Evolutionary conservation across 1,139 yeast species (phyloP).

Genomic region (Geotrichum cucujoidarum): DNA sequence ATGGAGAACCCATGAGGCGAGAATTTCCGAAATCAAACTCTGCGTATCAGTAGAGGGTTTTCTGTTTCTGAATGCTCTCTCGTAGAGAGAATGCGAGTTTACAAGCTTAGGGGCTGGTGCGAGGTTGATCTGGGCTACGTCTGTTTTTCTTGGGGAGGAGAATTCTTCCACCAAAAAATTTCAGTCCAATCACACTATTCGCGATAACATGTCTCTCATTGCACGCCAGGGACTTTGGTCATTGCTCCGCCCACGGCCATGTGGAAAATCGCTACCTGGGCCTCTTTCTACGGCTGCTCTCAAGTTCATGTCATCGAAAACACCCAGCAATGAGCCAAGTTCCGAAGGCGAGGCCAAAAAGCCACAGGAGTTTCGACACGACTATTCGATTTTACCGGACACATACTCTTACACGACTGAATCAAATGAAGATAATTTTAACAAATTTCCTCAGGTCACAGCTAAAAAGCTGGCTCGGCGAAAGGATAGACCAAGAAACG

Average conservation of each 20-base stretch:
- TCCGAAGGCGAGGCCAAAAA: neutral
- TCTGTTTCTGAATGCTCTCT: no score
- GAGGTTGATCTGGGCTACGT: no score
- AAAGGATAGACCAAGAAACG: slow-evolving; percentile 51
- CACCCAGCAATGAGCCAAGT: neutral
- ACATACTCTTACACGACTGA: slow-evolving; percentile 34
- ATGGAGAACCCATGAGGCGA: no score
- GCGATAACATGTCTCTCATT: neutral
- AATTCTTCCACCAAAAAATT: no score
- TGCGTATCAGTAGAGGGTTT: no score
- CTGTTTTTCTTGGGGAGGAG: no score
- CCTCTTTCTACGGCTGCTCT: no score
- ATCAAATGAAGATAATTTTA: slow-evolving; percentile 39
- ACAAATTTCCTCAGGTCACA: slow-evolving; percentile 45
- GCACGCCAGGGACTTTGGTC: neutral
- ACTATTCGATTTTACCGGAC: slow-evolving; percentile 34
- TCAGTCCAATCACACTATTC: no score
- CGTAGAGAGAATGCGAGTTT: no score
- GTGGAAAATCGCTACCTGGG: neutral
- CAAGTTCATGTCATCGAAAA: neutral
- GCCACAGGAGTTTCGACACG: slow-evolving; percentile 25
- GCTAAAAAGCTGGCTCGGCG: slow-evolving; percentile 46
- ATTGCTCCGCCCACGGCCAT: neutral
- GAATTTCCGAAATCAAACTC: no score
- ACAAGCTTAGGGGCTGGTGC: no score